Percentiles rank a stretch among this genome's conserved stretches.
Evolutionary conservation across 1,284 basidiomycete species (phyloP).

Genomic region (Naganishia sp.): DNA sequence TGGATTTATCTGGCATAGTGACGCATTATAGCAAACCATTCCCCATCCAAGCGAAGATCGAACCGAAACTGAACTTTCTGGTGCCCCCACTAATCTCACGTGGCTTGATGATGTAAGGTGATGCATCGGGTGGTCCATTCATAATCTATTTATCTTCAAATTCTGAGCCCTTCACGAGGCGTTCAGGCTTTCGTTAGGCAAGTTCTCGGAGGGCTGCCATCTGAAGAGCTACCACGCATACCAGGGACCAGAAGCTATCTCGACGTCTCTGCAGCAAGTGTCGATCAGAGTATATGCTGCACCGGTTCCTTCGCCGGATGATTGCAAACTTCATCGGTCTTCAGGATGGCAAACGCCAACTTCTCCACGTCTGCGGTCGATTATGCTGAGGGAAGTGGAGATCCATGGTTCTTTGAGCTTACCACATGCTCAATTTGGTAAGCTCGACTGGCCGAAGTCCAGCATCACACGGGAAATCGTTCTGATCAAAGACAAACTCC

Average conservation of each 20-base stretch:
- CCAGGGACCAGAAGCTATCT: no score
- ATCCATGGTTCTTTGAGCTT: conserved; percentile 41
- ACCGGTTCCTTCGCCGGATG: neutral
- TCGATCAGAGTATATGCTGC: no score
- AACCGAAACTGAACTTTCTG: conserved; percentile 1
- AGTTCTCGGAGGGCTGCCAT: no score
- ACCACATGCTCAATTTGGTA: conserved; percentile 43
- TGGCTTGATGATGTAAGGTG: neutral
- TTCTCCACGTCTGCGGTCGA: conserved; percentile 17
- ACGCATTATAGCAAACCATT: conserved; percentile 1
- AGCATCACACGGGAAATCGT: neutral
- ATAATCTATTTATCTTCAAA: neutral
- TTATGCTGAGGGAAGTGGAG: conserved; percentile 2
- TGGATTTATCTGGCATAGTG: neutral
- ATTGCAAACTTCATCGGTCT: neutral
- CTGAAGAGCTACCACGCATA: no score
- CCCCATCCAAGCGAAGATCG: conserved; percentile 10
- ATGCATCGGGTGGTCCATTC: neutral
- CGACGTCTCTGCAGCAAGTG: no score
- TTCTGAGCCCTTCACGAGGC: no score
- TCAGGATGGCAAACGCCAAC: conserved; percentile 22
- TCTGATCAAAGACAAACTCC: neutral
- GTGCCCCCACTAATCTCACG: conserved; percentile 1
- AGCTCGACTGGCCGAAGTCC: neutral
- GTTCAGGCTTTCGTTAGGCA: no score